A percentile compares a stretch with the other conserved stretches of the same genome.
Conservation (phyloP, 768 basidiomycete genomes). For the Lactarius pseudohatsudake region DNA sequence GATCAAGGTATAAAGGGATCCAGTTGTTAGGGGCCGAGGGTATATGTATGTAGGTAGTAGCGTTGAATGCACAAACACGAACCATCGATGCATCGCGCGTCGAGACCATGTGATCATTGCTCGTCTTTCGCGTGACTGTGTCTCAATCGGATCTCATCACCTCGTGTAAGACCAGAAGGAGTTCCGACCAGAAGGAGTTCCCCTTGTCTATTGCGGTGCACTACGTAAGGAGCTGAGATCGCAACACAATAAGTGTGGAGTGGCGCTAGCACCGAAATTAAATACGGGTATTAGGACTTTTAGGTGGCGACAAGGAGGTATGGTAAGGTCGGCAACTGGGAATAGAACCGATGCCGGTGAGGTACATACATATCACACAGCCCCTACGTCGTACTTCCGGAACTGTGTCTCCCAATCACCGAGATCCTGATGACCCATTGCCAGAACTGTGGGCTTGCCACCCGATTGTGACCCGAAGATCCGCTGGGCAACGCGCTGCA, state of each 20-base stretch:
- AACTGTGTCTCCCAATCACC: conserved; percentile 64
- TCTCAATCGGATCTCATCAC: neutral
- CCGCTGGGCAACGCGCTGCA: conserved; percentile 73
- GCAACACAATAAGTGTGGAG: neutral
- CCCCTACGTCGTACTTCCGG: conserved; percentile 65
- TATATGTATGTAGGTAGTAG: neutral
- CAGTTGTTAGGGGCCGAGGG: conserved; percentile 11
- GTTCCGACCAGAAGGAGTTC: neutral
- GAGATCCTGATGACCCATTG: conserved; percentile 79
- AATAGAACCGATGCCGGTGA: too few species aligned
- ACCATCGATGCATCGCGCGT: conserved; percentile 11
- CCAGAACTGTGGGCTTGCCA: conserved; percentile 74
- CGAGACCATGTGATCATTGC: conserved; percentile 8
- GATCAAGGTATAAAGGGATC: neutral
- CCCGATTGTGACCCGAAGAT: conserved; percentile 66
- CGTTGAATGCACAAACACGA: neutral
- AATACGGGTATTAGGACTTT: neutral
- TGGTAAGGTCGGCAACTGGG: neutral
- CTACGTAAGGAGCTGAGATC: neutral
- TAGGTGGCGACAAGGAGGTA: neutral
- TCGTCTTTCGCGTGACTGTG: neutral
- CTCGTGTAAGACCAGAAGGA: neutral
- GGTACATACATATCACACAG: conserved; percentile 6
- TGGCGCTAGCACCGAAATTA: neutral
- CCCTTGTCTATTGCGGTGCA: neutral